Base-by-base conservation (phyloP, 345 rosid genomes). In the Carallia pectinifolia region DNA sequence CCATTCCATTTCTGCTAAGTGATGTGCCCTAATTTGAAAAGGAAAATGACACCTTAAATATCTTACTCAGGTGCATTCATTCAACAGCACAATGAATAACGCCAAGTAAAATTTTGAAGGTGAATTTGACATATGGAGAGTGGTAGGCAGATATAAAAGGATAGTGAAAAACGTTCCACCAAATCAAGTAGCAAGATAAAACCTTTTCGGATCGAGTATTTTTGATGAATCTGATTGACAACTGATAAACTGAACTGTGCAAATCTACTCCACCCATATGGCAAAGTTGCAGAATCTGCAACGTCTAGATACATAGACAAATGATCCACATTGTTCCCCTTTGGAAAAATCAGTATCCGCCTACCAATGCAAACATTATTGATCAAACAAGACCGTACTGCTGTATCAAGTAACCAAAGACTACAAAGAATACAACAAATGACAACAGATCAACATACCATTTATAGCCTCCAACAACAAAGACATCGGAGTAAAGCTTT, bases 211-310 rank as follows among this genome's bases (percentile, higher is more conserved):
- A 74, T 71, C 1, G 85, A 64, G 71, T 50, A 69, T 58, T 73
- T 85, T 33, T 50, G 59, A 48, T 80, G 71, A 9, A 72, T 58
- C 74, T 85, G 88, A 73, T 87, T 77, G 61, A 79, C 56, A 40
- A 85, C 64, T 29, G 82, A 70, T n/a, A 80, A 74, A 73, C 76
- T 81, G 59, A 85, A 81, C 58, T 72, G 77, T n/a, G 82, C 85
- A 54, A 72, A 71, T 74, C 87, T 80, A 68, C 84, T 76, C 91
- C 90, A 86, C 30, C 84, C 84, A 33, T 70, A 71, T 1, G 84
- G 87, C 71, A 82, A 64, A 53, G 78, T 69, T 34, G 77, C 64
- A 9, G 81, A 68, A 70, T 82, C 86, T 16, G 90, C 81, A 62
- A 87, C 86, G n/a, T 72, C 85, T 23, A 86, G 47, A 64, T 77